These are phyloP conservation scores for Phanerodontia chrysosporium DNA, from an alignment of 768 basidiomycete species.

Conservation along the genomic window DNA sequence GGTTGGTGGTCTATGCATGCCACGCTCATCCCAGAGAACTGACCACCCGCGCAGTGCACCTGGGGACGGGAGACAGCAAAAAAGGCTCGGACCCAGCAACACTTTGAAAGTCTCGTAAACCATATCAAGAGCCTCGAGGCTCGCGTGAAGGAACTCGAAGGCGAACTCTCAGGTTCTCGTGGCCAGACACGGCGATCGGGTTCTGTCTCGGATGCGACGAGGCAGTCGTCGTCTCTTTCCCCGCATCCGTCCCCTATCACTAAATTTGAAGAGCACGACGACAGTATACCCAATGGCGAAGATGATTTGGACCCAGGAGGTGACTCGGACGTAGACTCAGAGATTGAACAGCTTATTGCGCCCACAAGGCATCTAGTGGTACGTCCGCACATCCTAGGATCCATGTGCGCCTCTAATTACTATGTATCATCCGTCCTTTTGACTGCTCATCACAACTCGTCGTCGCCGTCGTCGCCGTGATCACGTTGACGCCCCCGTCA, in stretches of 20 bases:
- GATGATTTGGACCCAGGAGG: conserved; percentile 11
- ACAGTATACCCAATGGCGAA: conserved; percentile 2
- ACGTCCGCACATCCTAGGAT: conserved; percentile 6
- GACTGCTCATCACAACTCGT: background rate
- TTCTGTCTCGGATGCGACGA: conserved; percentile 7
- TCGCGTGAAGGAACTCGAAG: conserved; percentile 25
- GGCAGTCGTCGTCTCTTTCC: conserved; percentile 10
- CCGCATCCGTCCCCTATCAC: conserved; percentile 10
- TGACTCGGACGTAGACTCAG: conserved; percentile 21
- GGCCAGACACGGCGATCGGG: conserved; percentile 7
- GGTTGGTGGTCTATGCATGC: conserved; percentile 3
- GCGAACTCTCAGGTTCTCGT: conserved; percentile 16
- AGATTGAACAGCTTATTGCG: conserved; percentile 23
- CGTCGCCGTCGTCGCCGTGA: too few species aligned
- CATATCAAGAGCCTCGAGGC: conserved; percentile 24
- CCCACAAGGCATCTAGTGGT: conserved; percentile 20
- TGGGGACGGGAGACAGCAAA: conserved; percentile 32
- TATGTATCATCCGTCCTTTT: background rate
- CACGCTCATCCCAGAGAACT: background rate
- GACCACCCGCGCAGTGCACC: conserved; percentile 22
- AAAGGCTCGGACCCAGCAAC: conserved; percentile 29
- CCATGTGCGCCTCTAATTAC: background rate
- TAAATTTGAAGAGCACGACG: conserved; percentile 10
- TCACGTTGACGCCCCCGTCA: too few species aligned
- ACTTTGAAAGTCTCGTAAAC: conserved; percentile 28